A percentile compares a stretch with the other conserved stretches of the same genome.
These are phyloP conservation scores for Gossypium davidsonii DNA, from an alignment of 441 rosid species.

Conservation along the genomic window DNA sequence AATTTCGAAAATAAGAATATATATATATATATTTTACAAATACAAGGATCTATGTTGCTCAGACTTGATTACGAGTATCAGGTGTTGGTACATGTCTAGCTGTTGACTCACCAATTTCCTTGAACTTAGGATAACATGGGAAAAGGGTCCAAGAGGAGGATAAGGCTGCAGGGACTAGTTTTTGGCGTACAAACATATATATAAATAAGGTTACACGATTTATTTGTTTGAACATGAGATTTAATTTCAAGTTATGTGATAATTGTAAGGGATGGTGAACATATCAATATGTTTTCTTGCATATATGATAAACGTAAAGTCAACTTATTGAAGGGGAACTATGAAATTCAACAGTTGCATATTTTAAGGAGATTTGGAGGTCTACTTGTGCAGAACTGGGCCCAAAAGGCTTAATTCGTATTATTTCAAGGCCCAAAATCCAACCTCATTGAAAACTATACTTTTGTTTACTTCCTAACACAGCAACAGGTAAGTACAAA, in stretches of 20 bases:
- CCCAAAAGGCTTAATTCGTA: neutral
- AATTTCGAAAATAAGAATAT: slow-evolving; percentile 11
- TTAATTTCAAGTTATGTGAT: neutral
- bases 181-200: neutral
- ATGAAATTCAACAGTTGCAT: neutral
- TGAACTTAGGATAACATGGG: neutral
- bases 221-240: neutral
- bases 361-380: neutral
- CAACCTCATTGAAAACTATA: neutral
- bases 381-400: neutral
- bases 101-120: neutral
- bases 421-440: neutral
- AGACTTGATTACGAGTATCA: neutral
- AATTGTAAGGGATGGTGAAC: neutral
- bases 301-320: neutral
- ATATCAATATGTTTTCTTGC: neutral
- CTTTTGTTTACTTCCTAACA: neutral
- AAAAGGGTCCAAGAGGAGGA: neutral
- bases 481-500: neutral
- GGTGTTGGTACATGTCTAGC: neutral
- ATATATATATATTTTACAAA: neutral
- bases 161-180: neutral
- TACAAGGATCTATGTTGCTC: neutral
- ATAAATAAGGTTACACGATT: neutral
- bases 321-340: neutral